A percentile compares a stretch with the other conserved stretches of the same genome.
Conservation (phyloP, 345 rosid species). For the Dipteronia sinensis region DNA sequence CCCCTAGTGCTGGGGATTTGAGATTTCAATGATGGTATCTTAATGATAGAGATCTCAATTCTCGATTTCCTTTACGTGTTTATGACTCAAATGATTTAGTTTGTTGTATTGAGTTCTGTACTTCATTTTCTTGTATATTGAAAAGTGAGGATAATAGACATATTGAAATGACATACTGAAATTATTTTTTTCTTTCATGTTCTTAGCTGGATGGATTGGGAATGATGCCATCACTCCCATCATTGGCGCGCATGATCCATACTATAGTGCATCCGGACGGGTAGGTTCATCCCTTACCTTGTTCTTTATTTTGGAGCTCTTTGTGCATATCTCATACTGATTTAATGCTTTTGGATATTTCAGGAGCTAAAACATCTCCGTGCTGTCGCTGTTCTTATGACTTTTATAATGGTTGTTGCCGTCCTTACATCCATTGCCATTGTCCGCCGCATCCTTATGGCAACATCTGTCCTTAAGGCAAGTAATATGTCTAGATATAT, state of each 20-base stretch:
- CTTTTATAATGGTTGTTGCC: conserved; percentile 70
- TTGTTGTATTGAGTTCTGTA: background rate
- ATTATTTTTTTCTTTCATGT: conserved; percentile 7
- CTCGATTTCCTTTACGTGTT: background rate
- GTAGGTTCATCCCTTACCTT: conserved; percentile 45
- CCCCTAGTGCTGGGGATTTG: background rate
- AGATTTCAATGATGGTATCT: background rate
- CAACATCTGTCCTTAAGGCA: conserved; percentile 94
- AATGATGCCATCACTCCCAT: conserved; percentile 87
- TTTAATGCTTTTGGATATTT: conserved; percentile 28
- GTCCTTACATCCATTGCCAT: conserved; percentile 90
- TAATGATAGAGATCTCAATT: conserved; percentile 2
- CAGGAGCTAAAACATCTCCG: conserved; percentile 89
- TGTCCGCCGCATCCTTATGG: conserved; percentile 91
- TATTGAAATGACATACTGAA: conserved; percentile 14
- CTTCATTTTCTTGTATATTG: conserved; percentile 3
- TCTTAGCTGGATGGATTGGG: conserved; percentile 97
- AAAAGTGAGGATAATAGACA: conserved; percentile 5
- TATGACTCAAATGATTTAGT: background rate
- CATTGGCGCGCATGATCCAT: conserved; percentile 86
- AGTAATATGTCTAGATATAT: conserved; percentile 29
- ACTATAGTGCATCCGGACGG: conserved; percentile 74
- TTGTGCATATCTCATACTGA: conserved; percentile 1
- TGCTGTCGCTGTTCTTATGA: conserved; percentile 73
- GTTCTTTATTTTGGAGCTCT: conserved; percentile 1